Percentiles rank a stretch among this genome's conserved stretches.
These are phyloP conservation scores for Ustilago trichophora DNA, from an alignment of 1,284 basidiomycete species.

Conservation along the genomic window DNA sequence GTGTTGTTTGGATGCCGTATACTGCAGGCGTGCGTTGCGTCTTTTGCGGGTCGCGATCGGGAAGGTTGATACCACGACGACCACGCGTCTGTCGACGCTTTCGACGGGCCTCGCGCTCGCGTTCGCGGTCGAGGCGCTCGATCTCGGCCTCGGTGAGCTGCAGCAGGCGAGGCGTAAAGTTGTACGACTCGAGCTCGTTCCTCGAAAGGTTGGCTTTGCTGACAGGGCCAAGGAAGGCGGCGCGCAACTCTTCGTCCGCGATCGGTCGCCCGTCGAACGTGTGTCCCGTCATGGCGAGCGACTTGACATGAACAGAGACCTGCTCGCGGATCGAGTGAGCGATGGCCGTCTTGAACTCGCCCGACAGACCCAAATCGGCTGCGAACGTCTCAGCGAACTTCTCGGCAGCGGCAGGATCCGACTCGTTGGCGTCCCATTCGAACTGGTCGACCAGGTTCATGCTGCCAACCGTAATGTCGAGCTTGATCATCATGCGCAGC, in stretches of 20 bases:
- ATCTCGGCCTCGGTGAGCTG: conserved; percentile 89
- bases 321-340: conserved; percentile 96
- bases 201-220: conserved; percentile 67
- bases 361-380: conserved; percentile 85
- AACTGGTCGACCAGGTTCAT: conserved; percentile 96
- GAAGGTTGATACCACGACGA: conserved; percentile 84
- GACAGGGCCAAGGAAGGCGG: conserved; percentile 85
- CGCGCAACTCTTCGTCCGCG: conserved; percentile 89
- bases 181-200: conserved; percentile 73
- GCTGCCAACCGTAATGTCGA: conserved; percentile 93
- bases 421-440: conserved; percentile 90
- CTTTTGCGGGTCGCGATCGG: conserved; percentile 90
- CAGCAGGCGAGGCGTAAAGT: conserved; percentile 86
- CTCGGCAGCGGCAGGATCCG: conserved; percentile 82
- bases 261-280: conserved; percentile 80
- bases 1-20: conserved; percentile 58
- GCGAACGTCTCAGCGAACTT: conserved; percentile 89
- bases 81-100: conserved; percentile 86
- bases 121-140: conserved; percentile 84
- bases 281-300: conserved; percentile 88
- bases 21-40: conserved; percentile 75
- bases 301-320: conserved; percentile 88
- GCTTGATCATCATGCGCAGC: conserved; percentile 88
- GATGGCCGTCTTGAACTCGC: conserved; percentile 89
- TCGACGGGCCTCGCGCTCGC: conserved; percentile 88